These are phyloP conservation scores for Penicillium salamii DNA, from an alignment of 495 filamentous ascomycete genomes.

Conservation along the genomic window DNA sequence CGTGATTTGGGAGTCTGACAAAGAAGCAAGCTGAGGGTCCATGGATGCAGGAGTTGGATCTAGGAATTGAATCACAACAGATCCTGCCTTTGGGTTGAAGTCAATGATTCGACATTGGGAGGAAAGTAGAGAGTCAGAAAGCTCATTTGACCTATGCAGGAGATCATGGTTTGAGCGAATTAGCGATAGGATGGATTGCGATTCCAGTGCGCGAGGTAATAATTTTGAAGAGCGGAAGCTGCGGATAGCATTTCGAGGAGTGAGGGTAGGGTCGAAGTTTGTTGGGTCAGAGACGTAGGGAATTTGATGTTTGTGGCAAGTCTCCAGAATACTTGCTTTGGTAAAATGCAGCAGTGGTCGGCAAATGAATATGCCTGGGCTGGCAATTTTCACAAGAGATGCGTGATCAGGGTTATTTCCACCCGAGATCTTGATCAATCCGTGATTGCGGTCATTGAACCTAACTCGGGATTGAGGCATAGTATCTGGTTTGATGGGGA, in stretches of 20 bases:
- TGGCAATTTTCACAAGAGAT: conserved; percentile 46
- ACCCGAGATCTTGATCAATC: conserved; percentile 5
- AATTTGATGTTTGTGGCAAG: conserved; percentile 62
- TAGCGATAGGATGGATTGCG: conserved; percentile 59
- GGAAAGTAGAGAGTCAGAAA: conserved; percentile 36
- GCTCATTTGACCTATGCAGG: conserved; percentile 21
- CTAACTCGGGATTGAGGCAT: conserved; percentile 1
- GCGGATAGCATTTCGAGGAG: conserved; percentile 76
- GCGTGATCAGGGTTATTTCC: not conserved
- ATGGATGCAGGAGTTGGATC: conserved; percentile 3
- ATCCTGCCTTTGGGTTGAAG: conserved; percentile 37
- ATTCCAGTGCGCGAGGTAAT: conserved; percentile 69
- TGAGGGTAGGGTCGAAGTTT: conserved; percentile 77
- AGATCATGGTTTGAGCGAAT: conserved; percentile 34
- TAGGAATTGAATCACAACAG: conserved; percentile 38
- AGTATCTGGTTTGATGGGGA: conserved; percentile 3
- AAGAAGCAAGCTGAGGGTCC: conserved; percentile 3
- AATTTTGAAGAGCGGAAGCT: conserved; percentile 53
- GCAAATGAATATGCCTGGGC: conserved; percentile 66
- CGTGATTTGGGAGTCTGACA: conserved; percentile 8
- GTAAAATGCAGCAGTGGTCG: conserved; percentile 72
- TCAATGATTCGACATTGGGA: conserved; percentile 34
- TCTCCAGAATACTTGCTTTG: conserved; percentile 70
- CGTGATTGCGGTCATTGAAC: conserved; percentile 10
- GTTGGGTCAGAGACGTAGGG: conserved; percentile 82